Evolutionary conservation across 1,284 basidiomycete genomes (phyloP).

Genomic region (Ganoderma lingzhi): DNA sequence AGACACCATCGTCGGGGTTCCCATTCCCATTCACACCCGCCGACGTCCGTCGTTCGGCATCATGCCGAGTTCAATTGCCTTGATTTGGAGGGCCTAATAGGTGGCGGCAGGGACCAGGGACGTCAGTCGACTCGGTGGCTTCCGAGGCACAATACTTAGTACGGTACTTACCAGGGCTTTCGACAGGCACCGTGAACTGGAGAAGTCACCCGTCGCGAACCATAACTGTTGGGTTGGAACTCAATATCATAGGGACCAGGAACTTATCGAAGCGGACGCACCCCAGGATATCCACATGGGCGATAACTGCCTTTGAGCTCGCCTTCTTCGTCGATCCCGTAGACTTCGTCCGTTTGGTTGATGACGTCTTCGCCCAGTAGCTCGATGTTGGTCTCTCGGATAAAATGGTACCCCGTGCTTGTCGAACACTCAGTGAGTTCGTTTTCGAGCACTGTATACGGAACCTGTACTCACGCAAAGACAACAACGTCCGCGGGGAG

Average conservation of each 20-base stretch:
- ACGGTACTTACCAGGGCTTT: slow-evolving; percentile 22
- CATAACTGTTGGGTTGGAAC: slow-evolving; percentile 7
- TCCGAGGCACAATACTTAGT: too few species aligned
- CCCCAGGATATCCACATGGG: slow-evolving; percentile 45
- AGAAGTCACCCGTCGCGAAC: slow-evolving; percentile 28
- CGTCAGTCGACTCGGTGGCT: too few species aligned
- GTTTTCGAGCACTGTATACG: neutral
- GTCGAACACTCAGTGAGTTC: neutral
- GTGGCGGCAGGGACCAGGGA: too few species aligned
- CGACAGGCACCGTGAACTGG: slow-evolving; percentile 26
- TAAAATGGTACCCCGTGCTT: slow-evolving; percentile 26
- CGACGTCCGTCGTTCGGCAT: slow-evolving; percentile 16
- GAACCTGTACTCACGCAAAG: slow-evolving; percentile 43
- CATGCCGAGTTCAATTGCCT: slow-evolving; percentile 19
- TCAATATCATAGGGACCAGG: too few species aligned
- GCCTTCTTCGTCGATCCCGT: slow-evolving; percentile 64
- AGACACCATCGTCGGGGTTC: neutral
- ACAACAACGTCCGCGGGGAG: slow-evolving; percentile 56
- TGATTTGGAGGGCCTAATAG: slow-evolving; percentile 19
- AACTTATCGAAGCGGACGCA: slow-evolving; percentile 12
- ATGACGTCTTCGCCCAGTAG: slow-evolving; percentile 57
- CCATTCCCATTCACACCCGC: neutral
- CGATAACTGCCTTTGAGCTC: slow-evolving; percentile 50
- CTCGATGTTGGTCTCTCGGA: slow-evolving; percentile 35
- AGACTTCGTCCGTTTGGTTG: slow-evolving; percentile 53